These are phyloP conservation scores for Phaeotremella skinneri DNA, from an alignment of 768 basidiomycete species.

Conservation along the genomic window DNA sequence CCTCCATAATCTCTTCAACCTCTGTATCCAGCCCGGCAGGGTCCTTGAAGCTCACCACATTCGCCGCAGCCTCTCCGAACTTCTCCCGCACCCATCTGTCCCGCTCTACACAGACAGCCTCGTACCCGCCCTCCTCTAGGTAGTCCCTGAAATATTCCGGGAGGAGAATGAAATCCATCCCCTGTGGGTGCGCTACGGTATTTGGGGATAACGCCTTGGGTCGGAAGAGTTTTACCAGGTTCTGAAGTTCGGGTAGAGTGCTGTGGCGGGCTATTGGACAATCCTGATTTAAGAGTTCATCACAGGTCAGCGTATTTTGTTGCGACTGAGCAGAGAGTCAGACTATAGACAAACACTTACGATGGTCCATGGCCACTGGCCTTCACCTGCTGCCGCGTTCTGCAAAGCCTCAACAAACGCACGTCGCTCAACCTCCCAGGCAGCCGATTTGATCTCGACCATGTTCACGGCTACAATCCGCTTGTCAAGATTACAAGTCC, in stretches of 20 bases:
- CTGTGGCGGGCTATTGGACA: slow-evolving; percentile 81
- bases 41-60: neutral
- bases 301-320: too few species aligned
- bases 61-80: neutral
- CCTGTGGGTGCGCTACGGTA: slow-evolving; percentile 59
- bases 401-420: slow-evolving; percentile 55
- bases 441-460: slow-evolving; percentile 63
- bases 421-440: slow-evolving; percentile 59
- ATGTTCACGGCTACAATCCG: slow-evolving; percentile 80
- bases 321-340: neutral
- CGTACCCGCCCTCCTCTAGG: slow-evolving; percentile 53
- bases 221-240: slow-evolving; percentile 75
- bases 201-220: slow-evolving; percentile 78
- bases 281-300: slow-evolving; percentile 53
- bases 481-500: slow-evolving; percentile 31
- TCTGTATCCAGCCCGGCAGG: neutral
- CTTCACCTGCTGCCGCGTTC: slow-evolving; percentile 33
- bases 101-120: slow-evolving; percentile 22
- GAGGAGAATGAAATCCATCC: slow-evolving; percentile 72
- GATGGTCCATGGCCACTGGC: slow-evolving; percentile 59
- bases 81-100: slow-evolving; percentile 22
- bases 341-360: slow-evolving; percentile 53
- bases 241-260: slow-evolving; percentile 75
- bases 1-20: neutral
- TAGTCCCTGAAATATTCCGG: slow-evolving; percentile 65